Evolutionary conservation across 495 filamentous ascomycete genomes (phyloP).

Genomic region (Annulohypoxylon maeteangense): DNA sequence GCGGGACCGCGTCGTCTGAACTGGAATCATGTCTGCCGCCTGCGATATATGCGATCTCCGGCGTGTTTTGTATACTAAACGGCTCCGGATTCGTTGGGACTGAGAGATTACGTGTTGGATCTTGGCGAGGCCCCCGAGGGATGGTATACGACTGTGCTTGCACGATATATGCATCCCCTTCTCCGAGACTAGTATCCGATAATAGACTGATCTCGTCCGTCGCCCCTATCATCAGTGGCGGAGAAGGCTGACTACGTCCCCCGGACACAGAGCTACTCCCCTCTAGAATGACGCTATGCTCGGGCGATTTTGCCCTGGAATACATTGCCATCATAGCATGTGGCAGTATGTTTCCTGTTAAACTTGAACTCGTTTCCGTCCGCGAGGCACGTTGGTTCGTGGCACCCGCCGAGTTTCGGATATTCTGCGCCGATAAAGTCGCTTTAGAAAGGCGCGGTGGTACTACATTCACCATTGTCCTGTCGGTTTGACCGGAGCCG

Average conservation of each 20-base stretch:
- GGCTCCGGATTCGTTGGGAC: constrained; percentile 42
- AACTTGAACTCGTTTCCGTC: constrained; percentile 17
- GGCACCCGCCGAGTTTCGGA: not conserved
- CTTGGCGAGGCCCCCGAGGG: constrained; percentile 8
- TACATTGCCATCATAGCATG: constrained; percentile 42
- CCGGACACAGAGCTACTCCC: constrained; percentile 29
- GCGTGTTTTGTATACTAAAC: constrained; percentile 48
- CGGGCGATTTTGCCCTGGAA: constrained; percentile 30
- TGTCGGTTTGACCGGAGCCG: constrained; percentile 23
- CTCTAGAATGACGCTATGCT: constrained; percentile 31
- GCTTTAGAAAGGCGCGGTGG: constrained; percentile 16
- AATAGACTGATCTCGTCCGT: constrained; percentile 46
- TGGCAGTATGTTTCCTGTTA: constrained; percentile 18
- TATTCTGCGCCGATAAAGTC: constrained; percentile 2
- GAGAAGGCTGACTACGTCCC: constrained; percentile 24
- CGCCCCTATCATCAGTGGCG: constrained; percentile 10
- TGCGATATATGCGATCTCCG: constrained; percentile 46
- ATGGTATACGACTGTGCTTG: constrained; percentile 35
- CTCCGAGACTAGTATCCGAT: constrained; percentile 45
- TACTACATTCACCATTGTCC: constrained; percentile 37
- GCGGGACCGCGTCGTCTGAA: constrained; percentile 32
- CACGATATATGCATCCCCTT: constrained; percentile 36
- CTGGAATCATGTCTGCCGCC: constrained; percentile 28
- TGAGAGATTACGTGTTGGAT: constrained; percentile 45
- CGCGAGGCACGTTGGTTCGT: constrained; percentile 28